Evolutionary conservation across 2,329 filamentous ascomycete species (phyloP), one percentile per base, ranked within the genome.

Genomic region (Cladobotryum mycophilum): DNA sequence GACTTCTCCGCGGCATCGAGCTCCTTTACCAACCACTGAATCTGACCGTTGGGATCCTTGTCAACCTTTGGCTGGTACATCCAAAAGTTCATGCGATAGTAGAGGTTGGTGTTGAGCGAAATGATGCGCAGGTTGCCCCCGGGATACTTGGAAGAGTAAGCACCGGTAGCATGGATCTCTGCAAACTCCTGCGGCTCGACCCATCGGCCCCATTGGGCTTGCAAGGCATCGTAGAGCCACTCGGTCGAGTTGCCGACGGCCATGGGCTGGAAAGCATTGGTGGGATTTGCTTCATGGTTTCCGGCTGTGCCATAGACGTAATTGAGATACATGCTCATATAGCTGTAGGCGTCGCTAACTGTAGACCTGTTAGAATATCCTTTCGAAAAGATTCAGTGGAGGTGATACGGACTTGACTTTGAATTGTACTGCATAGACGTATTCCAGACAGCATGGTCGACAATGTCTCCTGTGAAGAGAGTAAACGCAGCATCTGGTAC

Each of bases 401-500:
- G 25, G 34, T 3, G 43, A 15, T 7, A n/a, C 7, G 11, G 51
- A 69, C 67, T 67, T 33, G 58, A 55, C 7, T 62, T 46, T 14
- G 58, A 52, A 42, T 70, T 70, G 48, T 65, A 63, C 13, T 59
- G 41, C 41, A 61, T 44, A 18, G 66, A 69, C 2, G 73, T 76
- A 48, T 71, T 68, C 75, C 75, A 77, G 45, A 76, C 59, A 2
- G 69, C 72, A 51, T 80, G 76, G 51, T 80, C 76, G 9, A 81
- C 68, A 25, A 82, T 71, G 53, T 83, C 80, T 5, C 80, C 80
- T 0, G 80, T 83, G 63, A 81, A 83, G 45, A 83, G 70, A n/a
- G 72, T 67, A 53, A 83, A 80, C 2, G 70, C 69, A 0, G 76
- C 72, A 51, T 78, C 66, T 1, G 72, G 72, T 0, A 69, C 71